Evolutionary conservation across 1,284 basidiomycete species (phyloP), one percentile per base, ranked within the genome.

Genomic region (Microbotryum violaceum): DNA sequence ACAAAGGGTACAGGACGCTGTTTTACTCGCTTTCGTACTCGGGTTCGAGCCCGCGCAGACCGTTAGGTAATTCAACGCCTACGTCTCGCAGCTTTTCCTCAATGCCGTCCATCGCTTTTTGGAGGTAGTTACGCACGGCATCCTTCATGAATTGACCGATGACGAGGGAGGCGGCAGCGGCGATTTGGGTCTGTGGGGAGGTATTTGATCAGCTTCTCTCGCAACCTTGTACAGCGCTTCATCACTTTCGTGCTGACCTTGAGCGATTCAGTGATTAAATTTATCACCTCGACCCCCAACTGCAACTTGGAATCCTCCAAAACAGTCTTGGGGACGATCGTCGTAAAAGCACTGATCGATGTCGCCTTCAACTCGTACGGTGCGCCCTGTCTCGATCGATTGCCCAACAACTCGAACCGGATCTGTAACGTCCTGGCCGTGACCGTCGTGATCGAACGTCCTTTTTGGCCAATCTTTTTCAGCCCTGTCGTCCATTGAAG

Each of bases 71-170:
- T 46, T 59, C 57, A n/a, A 59, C 64, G 2, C 64, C 64, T 20
- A 60, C 64, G 25, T 56, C 54, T 31, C 58, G 47, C 16, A 66
- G 20, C 20, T 54, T 53, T 14, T 53, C 59, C 33, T 55, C 54
- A 20, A 66, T 59, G 23, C 59, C 50, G 48, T 66, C 64, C 7
- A 66, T 52, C 4, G 53, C 62, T 23, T 56, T 48, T 23, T 66
- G 64, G 2, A 66, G 27, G 3, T 56, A 49, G 4, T 58, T 46
- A 18, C 59, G 61, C 6, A 49, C 58, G 44, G 62, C 55, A 42
- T 63, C 61, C 31, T 59, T 58, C 47, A 66, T 55, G 59, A 62
- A 62, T 51, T 58, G 56, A 4, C 56, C 56, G 18, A 52, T 45
- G 56, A 66, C 58, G 9, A 62, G 49, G 1, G 59, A 55, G 14